These are phyloP conservation scores for Penicillium corylophilum DNA, from an alignment of 2,329 filamentous ascomycete genomes.

Conservation along the genomic window DNA sequence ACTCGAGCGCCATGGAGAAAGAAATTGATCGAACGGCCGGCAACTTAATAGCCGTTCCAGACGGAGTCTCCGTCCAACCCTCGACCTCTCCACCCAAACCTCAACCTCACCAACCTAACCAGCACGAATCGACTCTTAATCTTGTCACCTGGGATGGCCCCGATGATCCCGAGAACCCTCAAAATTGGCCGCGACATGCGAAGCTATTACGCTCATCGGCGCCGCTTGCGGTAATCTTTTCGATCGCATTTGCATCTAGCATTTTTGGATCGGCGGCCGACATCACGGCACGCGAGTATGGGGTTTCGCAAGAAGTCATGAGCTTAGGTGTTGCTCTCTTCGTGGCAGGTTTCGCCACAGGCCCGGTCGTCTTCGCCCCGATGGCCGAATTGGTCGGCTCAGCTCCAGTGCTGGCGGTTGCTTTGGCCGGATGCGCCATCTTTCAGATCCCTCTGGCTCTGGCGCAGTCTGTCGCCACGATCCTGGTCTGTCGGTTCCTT, in stretches of 20 bases:
- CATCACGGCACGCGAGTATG: conserved; percentile 42
- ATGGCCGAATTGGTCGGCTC: conserved; percentile 50
- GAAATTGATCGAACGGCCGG: neutral
- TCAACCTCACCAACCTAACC: neutral
- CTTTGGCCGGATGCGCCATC: conserved; percentile 48
- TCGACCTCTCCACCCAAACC: neutral
- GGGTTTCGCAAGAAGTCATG: conserved; percentile 48
- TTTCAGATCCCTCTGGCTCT: conserved; percentile 56
- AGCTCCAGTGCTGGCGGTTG: conserved; percentile 46
- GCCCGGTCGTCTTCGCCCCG: conserved; percentile 40
- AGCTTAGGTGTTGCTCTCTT: conserved; percentile 51
- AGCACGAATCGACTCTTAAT: conserved; percentile 1
- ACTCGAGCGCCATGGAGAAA: neutral
- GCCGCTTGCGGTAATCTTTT: conserved; percentile 40
- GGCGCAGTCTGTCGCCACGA: conserved; percentile 51
- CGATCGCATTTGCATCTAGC: conserved; percentile 46
- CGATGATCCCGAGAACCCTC: conserved; percentile 34
- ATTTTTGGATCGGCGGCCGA: conserved; percentile 44
- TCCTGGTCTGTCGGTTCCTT: conserved; percentile 55
- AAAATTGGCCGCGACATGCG: conserved; percentile 32
- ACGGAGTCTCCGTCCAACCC: neutral
- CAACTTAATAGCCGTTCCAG: conserved; percentile 1
- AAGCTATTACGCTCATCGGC: conserved; percentile 23
- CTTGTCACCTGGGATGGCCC: conserved; percentile 26
- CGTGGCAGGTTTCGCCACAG: conserved; percentile 36